These are phyloP conservation scores for Russula olivacea DNA, from an alignment of 768 basidiomycete genomes.

Conservation along the genomic window DNA sequence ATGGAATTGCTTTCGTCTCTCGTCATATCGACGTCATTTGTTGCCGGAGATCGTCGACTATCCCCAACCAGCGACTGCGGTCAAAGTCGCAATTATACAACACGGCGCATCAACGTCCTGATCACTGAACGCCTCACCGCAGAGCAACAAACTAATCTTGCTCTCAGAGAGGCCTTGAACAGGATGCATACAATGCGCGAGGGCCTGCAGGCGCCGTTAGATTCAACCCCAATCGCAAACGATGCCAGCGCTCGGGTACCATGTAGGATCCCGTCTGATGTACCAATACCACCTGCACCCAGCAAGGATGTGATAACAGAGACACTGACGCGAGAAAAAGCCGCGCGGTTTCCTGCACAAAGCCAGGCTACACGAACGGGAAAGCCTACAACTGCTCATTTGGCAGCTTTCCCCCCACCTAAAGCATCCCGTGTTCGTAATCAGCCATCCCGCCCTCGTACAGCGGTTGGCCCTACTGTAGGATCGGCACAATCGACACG, in stretches of 20 bases:
- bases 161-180: conserved; percentile 20
- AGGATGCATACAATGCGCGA: conserved; percentile 22
- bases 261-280: conserved; percentile 3
- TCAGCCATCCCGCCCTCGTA: conserved; percentile 8
- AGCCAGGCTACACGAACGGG: conserved; percentile 3
- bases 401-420: conserved; percentile 14
- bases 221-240: conserved; percentile 5
- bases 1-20: conserved; percentile 11
- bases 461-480: not conserved
- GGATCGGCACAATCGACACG: conserved; percentile 8
- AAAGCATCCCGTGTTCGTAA: conserved; percentile 13
- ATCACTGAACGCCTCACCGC: conserved; percentile 23
- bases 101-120: conserved; percentile 16
- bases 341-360: conserved; percentile 19
- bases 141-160: conserved; percentile 11
- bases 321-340: not conserved
- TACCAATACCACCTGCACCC: conserved; percentile 13
- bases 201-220: conserved; percentile 21
- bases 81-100: conserved; percentile 2
- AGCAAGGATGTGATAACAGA: conserved; percentile 22
- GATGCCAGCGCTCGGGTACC: conserved; percentile 14
- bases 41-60: conserved; percentile 14
- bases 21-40: conserved; percentile 21
- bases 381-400: conserved; percentile 1
- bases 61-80: conserved; percentile 16